These are phyloP conservation scores for Amanita exitialis DNA, from an alignment of 768 basidiomycete genomes.

Conservation along the genomic window DNA sequence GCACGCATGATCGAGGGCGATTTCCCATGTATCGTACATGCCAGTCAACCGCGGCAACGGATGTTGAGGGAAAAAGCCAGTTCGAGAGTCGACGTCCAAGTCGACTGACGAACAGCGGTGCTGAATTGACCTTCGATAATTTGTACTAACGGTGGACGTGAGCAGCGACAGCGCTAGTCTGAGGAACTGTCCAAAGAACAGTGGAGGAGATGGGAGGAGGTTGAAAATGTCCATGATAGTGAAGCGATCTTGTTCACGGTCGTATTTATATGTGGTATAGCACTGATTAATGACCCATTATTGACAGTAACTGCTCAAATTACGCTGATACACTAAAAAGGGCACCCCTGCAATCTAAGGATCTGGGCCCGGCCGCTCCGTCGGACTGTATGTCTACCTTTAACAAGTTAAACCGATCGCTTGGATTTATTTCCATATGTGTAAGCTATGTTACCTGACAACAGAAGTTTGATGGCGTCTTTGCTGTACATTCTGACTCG, in stretches of 20 bases:
- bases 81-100: conserved; percentile 49
- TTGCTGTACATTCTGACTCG: neutral
- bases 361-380: neutral
- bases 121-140: conserved; percentile 19
- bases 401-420: neutral
- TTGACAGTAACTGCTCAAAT: conserved; percentile 8
- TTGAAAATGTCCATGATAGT: conserved; percentile 28
- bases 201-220: conserved; percentile 43
- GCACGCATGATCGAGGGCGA: conserved; percentile 44
- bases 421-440: neutral
- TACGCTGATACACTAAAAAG: neutral
- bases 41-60: conserved; percentile 47
- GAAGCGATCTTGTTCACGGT: conserved; percentile 1
- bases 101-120: conserved; percentile 28
- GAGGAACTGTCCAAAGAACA: conserved; percentile 38
- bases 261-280: conserved; percentile 16
- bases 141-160: conserved; percentile 29
- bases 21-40: conserved; percentile 63
- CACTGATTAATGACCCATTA: conserved; percentile 7
- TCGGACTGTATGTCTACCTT: neutral
- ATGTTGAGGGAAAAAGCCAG: conserved; percentile 77
- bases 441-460: neutral
- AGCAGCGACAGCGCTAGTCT: conserved; percentile 35
- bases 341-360: neutral
- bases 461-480: neutral